These are phyloP conservation scores for Tricholoma bakamatsutake DNA, from an alignment of 768 basidiomycete genomes.

Conservation along the genomic window DNA sequence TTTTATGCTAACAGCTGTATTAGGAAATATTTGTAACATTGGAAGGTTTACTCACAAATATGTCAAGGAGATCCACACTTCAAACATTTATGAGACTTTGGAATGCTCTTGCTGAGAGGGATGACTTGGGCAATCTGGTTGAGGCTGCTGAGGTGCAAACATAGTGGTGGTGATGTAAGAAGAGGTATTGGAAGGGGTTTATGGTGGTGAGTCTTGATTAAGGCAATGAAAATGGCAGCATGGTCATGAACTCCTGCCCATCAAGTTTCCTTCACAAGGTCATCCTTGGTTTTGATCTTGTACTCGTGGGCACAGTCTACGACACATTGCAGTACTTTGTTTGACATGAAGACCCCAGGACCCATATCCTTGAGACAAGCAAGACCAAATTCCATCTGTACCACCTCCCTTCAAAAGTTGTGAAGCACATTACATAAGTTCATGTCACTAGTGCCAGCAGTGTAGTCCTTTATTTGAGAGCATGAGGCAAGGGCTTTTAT, in stretches of 20 bases:
- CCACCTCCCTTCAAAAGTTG: background rate
- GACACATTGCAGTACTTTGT: background rate
- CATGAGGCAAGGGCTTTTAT: background rate
- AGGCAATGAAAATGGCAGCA: background rate
- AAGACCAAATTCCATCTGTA: background rate
- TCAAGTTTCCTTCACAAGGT: conserved; percentile 3
- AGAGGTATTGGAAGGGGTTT: background rate
- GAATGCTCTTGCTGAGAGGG: background rate
- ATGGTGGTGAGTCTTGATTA: background rate
- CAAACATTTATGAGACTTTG: background rate
- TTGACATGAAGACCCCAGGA: background rate
- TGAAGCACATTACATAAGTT: background rate
- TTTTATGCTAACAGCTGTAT: background rate
- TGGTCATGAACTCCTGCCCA: background rate
- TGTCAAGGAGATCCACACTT: background rate
- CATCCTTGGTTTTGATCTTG: background rate
- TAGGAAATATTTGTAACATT: background rate
- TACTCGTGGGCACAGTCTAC: background rate
- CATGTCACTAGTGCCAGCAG: background rate
- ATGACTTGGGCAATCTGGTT: background rate
- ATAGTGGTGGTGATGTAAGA: background rate
- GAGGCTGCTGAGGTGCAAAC: background rate
- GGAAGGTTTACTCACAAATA: background rate
- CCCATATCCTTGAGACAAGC: background rate
- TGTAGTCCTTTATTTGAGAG: background rate